phyloP scores from a whole-genome alignment of 257 asterid genomes.

The Nicotiana benthamiana region DNA sequence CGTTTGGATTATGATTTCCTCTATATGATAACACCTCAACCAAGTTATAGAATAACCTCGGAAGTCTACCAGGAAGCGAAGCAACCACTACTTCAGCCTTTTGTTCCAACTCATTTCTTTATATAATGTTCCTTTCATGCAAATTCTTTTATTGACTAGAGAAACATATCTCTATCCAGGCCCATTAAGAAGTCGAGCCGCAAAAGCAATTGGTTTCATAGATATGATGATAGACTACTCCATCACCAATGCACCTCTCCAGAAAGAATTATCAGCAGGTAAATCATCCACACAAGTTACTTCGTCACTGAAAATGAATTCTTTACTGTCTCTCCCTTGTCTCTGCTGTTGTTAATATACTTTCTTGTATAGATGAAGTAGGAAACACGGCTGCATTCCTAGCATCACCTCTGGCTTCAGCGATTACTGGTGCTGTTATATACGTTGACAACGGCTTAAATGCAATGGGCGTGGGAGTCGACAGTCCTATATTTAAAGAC shows the following conservation, averaged over 20 bases:
- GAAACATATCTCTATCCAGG: conserved; percentile 29
- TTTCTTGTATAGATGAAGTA: conserved; percentile 55
- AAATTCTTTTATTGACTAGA: neutral
- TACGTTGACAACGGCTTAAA: conserved; percentile 86
- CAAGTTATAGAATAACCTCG: neutral
- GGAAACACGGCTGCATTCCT: conserved; percentile 82
- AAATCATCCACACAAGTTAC: neutral
- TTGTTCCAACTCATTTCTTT: neutral
- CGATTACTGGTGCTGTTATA: conserved; percentile 72
- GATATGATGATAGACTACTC: conserved; percentile 96
- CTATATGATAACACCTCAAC: neutral
- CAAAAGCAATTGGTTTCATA: conserved; percentile 86
- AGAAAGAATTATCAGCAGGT: conserved; percentile 82
- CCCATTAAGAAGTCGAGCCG: conserved; percentile 83
- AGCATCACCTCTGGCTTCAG: conserved; percentile 80
- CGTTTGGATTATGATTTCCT: neutral
- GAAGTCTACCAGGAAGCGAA: neutral
- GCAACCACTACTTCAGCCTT: neutral
- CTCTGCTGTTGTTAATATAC: neutral
- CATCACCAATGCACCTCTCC: conserved; percentile 64
- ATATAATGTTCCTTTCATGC: neutral
- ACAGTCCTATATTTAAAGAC: conserved; percentile 63
- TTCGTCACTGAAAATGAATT: neutral
- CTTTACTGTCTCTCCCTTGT: neutral
- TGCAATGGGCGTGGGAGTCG: conserved; percentile 86